Conservation (phyloP, 1,284 basidiomycete genomes). For the Puccinia novopanici region DNA sequence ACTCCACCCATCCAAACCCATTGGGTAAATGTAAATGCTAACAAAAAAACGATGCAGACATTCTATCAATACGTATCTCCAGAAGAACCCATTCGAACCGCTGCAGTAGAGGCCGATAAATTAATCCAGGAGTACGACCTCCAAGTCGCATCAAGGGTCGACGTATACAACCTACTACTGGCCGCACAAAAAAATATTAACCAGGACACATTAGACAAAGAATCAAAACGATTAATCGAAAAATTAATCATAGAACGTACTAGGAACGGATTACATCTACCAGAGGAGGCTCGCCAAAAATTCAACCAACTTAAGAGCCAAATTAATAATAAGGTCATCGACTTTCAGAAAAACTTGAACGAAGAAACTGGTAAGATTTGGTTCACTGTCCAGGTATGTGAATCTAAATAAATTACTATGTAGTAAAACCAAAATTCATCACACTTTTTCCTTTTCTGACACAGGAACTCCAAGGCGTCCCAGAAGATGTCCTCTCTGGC, state of each 20-base stretch:
- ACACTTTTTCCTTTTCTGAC: not conserved
- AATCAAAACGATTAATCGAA: conserved; percentile 72
- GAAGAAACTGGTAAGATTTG: conserved; percentile 67
- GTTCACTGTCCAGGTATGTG: conserved; percentile 61
- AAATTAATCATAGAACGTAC: conserved; percentile 76
- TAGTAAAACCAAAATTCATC: not conserved
- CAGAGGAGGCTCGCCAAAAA: conserved; percentile 67
- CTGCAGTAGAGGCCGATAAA: conserved; percentile 72
- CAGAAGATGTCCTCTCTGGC: conserved; percentile 72
- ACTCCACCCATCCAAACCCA: not conserved
- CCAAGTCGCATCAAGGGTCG: conserved; percentile 73
- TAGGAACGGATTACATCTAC: conserved; percentile 72
- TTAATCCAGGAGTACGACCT: conserved; percentile 69
- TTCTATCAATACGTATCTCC: conserved; percentile 80
- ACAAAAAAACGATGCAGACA: conserved; percentile 49
- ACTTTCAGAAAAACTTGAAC: conserved; percentile 80
- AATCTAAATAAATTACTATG: not conserved
- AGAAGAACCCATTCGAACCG: conserved; percentile 71
- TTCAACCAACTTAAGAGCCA: conserved; percentile 64
- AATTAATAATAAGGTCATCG: conserved; percentile 70
- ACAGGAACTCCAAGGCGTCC: conserved; percentile 76
- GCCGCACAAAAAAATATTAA: conserved; percentile 71
- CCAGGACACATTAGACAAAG: conserved; percentile 66
- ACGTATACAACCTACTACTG: conserved; percentile 72
- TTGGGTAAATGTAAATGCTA: not conserved